Base-by-base conservation (phyloP, 306 rosid species). In the Benincasa hispida region DNA sequence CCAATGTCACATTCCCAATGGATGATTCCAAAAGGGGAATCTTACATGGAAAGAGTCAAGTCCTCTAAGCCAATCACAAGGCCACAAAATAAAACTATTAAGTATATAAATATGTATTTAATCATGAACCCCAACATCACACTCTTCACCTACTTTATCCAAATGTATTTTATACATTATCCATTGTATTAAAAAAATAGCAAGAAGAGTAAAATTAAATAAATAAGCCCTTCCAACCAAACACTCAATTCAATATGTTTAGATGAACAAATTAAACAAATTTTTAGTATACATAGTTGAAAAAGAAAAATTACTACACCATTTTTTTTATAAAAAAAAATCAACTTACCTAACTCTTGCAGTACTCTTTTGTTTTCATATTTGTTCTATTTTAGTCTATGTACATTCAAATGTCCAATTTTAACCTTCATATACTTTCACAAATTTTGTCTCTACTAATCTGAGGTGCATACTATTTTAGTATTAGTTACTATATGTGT, bases 121-220 rank as follows among this genome's bases (percentile, higher is more conserved):
- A 68, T 68, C 74, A 68, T 68, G 2, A 39, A 68, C 30, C 74
- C 74, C 54, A 67, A 37, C 72, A 66, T 66, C 72, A 66, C 18
- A 4, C 19, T 14, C 30, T 39, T 68, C 55, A 39, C 54, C 55
- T 42, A 68, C 55, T 42, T 68, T 68, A 41, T 68, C 55, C 55
- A 68, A 68, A 2, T 22, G 35, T 39, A 68, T 68, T 68, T 68
- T 68, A 42, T 68, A 68, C 55, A 41, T 41, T 68, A 68, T 68
- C 75, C 74, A 67, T 4, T 39, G 3, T 15, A 7, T 63, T 32
- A 17, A 18, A 6, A 7, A 5, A 10, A 35, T 4, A 27, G 1
- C 10, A 22, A 19, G 4, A 19, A 10, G 2, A 10, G 0, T 42
- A 35, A 10, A 28, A n/a, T n/a, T 14, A 28, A 15, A 11, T 30